Percentiles rank a stretch among this genome's conserved stretches.
phyloP scores from a whole-genome alignment of 73 alveolate species.

The Paramecium caudatum region DNA sequence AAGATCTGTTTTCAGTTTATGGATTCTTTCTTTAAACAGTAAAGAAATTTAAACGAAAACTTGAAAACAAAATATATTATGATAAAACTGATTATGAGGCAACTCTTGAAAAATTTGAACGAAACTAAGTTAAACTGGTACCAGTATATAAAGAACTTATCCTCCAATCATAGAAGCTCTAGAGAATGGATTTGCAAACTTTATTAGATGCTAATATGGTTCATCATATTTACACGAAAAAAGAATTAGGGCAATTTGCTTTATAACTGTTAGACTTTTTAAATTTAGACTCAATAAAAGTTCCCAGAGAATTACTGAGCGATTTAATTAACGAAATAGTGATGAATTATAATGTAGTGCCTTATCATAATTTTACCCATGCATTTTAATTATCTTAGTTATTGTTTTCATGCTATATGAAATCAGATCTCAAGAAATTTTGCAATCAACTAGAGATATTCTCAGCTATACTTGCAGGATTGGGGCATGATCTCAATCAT shows the following conservation, averaged over 20 bases:
- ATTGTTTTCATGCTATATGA: constrained; percentile 61
- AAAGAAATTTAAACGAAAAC: constrained; percentile 61
- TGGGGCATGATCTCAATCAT: constrained; percentile 75
- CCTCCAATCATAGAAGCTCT: neutral
- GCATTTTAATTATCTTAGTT: constrained; percentile 69
- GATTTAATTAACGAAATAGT: constrained; percentile 66
- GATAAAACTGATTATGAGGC: constrained; percentile 42
- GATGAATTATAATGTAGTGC: constrained; percentile 73
- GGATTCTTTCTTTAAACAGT: constrained; percentile 50
- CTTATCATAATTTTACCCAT: constrained; percentile 76
- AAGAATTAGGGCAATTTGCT: constrained; percentile 17
- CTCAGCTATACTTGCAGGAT: constrained; percentile 67
- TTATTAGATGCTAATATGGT: constrained; percentile 46
- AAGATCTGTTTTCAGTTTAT: constrained; percentile 44
- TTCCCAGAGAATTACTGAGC: constrained; percentile 1
- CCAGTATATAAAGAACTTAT: constrained; percentile 31
- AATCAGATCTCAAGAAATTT: constrained; percentile 67
- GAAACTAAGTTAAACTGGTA: constrained; percentile 13
- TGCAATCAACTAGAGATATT: constrained; percentile 58
- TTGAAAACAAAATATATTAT: constrained; percentile 48
- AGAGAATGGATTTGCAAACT: neutral
- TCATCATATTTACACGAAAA: constrained; percentile 58
- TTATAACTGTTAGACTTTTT: constrained; percentile 45
- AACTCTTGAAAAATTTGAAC: neutral
- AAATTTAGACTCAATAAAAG: constrained; percentile 33